These are phyloP conservation scores for Nakataea oryzae DNA, from an alignment of 2,329 filamentous ascomycete species.

Conservation along the genomic window DNA sequence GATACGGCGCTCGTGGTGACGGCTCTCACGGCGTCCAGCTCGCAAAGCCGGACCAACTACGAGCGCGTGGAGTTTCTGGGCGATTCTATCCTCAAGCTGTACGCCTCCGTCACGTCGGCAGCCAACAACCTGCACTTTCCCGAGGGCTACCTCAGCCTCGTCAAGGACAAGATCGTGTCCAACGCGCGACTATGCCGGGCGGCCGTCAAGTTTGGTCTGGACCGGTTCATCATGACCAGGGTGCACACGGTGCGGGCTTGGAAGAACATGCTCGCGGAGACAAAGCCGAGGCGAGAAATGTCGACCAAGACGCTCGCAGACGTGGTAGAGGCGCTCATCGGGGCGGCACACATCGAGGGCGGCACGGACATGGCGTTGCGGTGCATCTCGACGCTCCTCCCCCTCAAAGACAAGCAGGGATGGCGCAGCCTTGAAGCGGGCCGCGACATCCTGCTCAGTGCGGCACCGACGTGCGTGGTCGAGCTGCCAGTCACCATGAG, in stretches of 20 bases:
- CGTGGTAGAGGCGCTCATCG: constrained; percentile 76
- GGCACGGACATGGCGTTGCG: constrained; percentile 50
- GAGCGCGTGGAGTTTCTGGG: constrained; percentile 82
- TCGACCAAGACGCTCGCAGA: constrained; percentile 79
- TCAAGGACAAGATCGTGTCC: constrained; percentile 60
- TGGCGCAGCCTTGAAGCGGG: constrained; percentile 38
- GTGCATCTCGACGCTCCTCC: constrained; percentile 58
- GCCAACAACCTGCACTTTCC: constrained; percentile 53
- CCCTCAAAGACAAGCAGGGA: constrained; percentile 39
- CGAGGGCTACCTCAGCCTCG: constrained; percentile 62
- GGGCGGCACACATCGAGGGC: constrained; percentile 60
- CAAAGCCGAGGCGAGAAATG: constrained; percentile 25
- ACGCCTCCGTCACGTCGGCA: constrained; percentile 54
- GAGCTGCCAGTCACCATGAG: constrained; percentile 28
- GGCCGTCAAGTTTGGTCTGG: constrained; percentile 52
- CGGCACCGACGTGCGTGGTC: constrained; percentile 21
- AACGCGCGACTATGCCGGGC: constrained; percentile 64
- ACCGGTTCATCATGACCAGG: constrained; percentile 61
- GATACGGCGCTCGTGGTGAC: constrained; percentile 48
- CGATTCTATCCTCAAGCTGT: constrained; percentile 72
- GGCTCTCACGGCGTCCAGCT: constrained; percentile 59
- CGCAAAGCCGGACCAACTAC: constrained; percentile 56
- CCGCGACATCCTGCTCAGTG: constrained; percentile 30
- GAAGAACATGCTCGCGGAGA: constrained; percentile 38
- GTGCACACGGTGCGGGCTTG: constrained; percentile 62